A percentile compares a stretch with the other conserved stretches of the same genome.
These are phyloP conservation scores for Fraxinus paxiana DNA, from an alignment of 305 asterid genomes.

Conservation along the genomic window DNA sequence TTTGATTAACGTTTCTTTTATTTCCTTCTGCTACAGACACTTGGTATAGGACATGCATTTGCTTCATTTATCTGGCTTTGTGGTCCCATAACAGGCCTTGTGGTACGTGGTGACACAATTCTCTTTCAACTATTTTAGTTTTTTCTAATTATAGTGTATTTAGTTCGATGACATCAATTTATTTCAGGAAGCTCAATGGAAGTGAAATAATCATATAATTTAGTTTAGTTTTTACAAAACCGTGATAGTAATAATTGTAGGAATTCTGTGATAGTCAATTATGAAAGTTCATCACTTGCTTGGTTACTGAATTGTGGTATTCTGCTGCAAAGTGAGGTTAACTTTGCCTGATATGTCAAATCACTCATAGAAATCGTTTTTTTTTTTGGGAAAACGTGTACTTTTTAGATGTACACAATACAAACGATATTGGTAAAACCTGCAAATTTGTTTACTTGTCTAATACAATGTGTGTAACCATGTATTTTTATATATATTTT, in stretches of 20 bases:
- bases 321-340: background rate
- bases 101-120: constrained; percentile 51
- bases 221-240: constrained; percentile 3
- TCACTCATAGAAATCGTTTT: background rate
- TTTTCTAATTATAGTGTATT: background rate
- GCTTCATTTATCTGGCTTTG: constrained; percentile 99
- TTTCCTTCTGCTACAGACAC: constrained; percentile 68
- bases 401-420: background rate
- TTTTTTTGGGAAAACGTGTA: background rate
- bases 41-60: constrained; percentile 91
- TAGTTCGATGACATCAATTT: constrained; percentile 5
- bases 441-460: background rate
- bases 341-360: background rate
- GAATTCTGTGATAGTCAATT: background rate
- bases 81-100: constrained; percentile 98
- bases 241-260: background rate
- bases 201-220: constrained; percentile 9
- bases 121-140: constrained; percentile 3
- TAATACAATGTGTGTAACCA: background rate
- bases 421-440: background rate
- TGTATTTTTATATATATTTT: background rate
- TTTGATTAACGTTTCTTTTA: constrained; percentile 18
- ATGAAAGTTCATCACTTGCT: background rate
- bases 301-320: background rate
- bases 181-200: constrained; percentile 14